These are phyloP conservation scores for Tuber umbilicatum DNA, from an alignment of 495 filamentous ascomycete species.

Conservation along the genomic window DNA sequence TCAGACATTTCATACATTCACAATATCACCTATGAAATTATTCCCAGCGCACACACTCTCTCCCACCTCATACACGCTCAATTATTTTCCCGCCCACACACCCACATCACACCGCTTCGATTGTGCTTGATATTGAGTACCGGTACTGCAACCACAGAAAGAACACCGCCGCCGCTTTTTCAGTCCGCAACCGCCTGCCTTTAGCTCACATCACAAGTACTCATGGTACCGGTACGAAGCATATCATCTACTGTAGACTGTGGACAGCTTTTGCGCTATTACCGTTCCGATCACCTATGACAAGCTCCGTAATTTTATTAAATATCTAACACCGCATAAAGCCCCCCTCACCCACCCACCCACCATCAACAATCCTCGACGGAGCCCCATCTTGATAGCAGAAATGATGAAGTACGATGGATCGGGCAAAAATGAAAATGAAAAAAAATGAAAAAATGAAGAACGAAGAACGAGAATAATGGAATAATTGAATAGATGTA, in stretches of 20 bases:
- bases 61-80: neutral
- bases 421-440: neutral
- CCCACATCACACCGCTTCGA: neutral
- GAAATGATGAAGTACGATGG: neutral
- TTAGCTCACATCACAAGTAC: neutral
- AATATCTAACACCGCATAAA: neutral
- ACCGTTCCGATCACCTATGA: neutral
- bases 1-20: slow-evolving; percentile 2
- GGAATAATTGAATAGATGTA: neutral
- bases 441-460: neutral
- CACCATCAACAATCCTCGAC: neutral
- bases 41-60: neutral
- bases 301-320: neutral
- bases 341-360: neutral
- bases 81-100: neutral
- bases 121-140: neutral
- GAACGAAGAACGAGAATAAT: too few relatives aligned
- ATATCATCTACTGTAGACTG: neutral
- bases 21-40: neutral
- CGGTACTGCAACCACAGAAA: neutral
- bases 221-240: neutral
- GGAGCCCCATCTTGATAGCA: neutral
- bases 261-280: neutral
- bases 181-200: neutral
- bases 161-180: neutral